phyloP scores from a whole-genome alignment of 202 grass and related monocot genomes.

The Saccharum hybrid region DNA sequence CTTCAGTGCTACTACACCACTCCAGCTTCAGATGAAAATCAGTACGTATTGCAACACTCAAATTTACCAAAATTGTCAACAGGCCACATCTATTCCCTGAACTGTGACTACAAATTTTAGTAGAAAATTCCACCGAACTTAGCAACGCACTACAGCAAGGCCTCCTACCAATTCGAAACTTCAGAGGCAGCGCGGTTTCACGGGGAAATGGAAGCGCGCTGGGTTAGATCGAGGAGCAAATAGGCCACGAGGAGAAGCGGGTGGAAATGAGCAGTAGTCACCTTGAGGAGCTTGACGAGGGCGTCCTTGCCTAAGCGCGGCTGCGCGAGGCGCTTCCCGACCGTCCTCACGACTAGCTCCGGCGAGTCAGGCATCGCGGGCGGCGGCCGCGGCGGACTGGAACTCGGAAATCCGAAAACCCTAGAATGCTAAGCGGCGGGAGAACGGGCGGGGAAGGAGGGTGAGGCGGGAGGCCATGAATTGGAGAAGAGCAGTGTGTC shows the following conservation, averaged over 20 bases:
- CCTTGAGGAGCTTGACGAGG: conserved; percentile 92
- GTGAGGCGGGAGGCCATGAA: conserved; percentile 48
- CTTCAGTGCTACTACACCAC: neutral
- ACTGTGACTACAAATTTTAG: neutral
- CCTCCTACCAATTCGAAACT: neutral
- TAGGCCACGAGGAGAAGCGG: neutral
- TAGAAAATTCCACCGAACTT: neutral
- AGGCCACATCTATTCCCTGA: neutral
- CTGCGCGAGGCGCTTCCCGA: conserved; percentile 74
- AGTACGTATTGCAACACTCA: neutral
- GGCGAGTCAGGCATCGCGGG: conserved; percentile 50
- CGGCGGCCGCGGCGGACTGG: conserved; percentile 2
- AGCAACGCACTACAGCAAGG: neutral
- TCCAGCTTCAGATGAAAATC: conserved; percentile 13
- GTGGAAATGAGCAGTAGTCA: conserved; percentile 20
- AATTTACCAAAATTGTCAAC: conserved; percentile 18
- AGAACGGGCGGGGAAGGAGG: conserved; percentile 9
- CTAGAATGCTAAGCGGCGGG: conserved; percentile 42
- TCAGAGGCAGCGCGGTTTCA: neutral
- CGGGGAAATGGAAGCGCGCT: neutral
- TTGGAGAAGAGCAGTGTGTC: conserved; percentile 26
- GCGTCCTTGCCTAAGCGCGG: conserved; percentile 85
- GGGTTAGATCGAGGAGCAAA: neutral
- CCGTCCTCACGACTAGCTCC: conserved; percentile 63
- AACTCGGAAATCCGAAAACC: conserved; percentile 49